Conservation (phyloP, 441 rosid genomes). For the Adansonia madagascariensis region DNA sequence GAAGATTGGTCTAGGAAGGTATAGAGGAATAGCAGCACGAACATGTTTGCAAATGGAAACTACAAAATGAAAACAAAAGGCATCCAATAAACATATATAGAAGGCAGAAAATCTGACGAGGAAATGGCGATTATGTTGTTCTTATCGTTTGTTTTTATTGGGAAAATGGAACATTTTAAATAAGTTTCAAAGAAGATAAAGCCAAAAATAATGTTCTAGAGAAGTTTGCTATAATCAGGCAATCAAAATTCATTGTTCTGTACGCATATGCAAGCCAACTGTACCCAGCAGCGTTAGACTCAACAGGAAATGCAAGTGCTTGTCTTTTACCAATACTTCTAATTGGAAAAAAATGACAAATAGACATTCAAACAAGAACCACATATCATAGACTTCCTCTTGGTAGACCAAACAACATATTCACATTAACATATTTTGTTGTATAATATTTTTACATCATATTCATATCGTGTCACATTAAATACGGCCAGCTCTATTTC, state of each 20-base stretch:
- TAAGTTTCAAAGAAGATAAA: neutral
- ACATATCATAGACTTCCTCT: neutral
- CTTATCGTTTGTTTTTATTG: neutral
- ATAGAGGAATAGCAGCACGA: slow-evolving; percentile 23
- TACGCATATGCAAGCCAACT: neutral
- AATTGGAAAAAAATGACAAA: neutral
- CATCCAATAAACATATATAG: neutral
- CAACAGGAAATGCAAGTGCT: slow-evolving; percentile 25
- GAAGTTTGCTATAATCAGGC: neutral
- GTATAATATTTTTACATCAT: no score
- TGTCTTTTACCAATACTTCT: slow-evolving; percentile 14
- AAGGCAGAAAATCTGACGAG: neutral
- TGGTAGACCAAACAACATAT: no score
- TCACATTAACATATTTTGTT: no score
- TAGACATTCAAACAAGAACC: neutral
- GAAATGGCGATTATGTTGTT: neutral
- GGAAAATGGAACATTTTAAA: neutral
- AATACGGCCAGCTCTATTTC: no score
- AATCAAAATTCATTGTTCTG: slow-evolving; percentile 25
- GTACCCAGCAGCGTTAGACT: slow-evolving; percentile 3
- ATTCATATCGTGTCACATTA: no score
- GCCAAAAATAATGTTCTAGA: slow-evolving; percentile 8
- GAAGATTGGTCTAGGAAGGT: slow-evolving; percentile 27
- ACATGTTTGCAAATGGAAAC: slow-evolving; percentile 22
- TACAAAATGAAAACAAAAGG: neutral